Percentiles rank a stretch among this genome's conserved stretches.
These are phyloP conservation scores for Solanum gandarillasii DNA, from an alignment of 257 asterid species.

Conservation along the genomic window DNA sequence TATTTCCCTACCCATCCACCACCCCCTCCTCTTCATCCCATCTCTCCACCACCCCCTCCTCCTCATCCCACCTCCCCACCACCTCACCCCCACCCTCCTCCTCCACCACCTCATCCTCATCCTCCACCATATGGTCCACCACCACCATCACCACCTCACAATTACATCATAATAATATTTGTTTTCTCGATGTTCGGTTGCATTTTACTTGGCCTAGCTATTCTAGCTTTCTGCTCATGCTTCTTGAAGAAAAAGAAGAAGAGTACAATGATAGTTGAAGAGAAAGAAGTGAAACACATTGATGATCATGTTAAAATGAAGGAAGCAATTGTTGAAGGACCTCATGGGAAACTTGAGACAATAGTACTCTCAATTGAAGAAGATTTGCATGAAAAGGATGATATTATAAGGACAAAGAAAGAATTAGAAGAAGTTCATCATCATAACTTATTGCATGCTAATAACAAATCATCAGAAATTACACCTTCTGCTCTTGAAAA, in stretches of 20 bases:
- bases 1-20: conserved; percentile 7
- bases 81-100: background rate
- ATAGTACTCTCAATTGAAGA: conserved; percentile 18
- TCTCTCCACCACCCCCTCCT: background rate
- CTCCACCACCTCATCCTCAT: background rate
- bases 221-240: conserved; percentile 10
- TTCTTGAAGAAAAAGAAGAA: conserved; percentile 21
- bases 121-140: background rate
- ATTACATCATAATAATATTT: conserved; percentile 9
- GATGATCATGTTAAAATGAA: conserved; percentile 22
- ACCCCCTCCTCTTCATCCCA: background rate
- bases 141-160: conserved; percentile 10
- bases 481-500: conserved; percentile 15
- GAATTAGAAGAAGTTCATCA: conserved; percentile 2
- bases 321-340: conserved; percentile 18
- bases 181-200: conserved; percentile 13
- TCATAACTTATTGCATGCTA: background rate
- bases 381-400: conserved; percentile 12
- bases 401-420: conserved; percentile 7
- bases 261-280: background rate
- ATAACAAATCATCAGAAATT: conserved; percentile 1
- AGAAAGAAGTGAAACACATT: conserved; percentile 7
- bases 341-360: conserved; percentile 16
- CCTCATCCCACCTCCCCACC: background rate
- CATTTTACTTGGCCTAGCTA: conserved; percentile 11